Percentiles rank a stretch among this genome's conserved stretches.
These are phyloP conservation scores for Rhododendron griersonianum DNA, from an alignment of 148 eudicot genomes.

Conservation along the genomic window DNA sequence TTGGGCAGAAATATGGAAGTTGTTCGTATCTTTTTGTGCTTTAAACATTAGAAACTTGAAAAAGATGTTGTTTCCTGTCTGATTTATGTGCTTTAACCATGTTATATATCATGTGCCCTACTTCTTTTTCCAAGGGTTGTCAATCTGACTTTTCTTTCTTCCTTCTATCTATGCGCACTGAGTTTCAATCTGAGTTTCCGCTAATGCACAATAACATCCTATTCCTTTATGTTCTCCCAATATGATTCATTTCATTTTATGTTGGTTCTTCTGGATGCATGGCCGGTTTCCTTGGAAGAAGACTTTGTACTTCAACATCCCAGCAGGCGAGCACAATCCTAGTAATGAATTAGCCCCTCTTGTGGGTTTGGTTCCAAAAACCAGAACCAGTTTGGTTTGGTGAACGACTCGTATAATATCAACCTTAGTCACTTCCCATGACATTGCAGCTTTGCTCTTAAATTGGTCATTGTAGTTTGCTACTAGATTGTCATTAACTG, in stretches of 20 bases:
- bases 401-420: background rate
- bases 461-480: background rate
- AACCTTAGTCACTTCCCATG: background rate
- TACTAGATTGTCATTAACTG: background rate
- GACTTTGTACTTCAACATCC: background rate
- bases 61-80: background rate
- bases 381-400: background rate
- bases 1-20: background rate
- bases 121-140: background rate
- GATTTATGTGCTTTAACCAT: background rate
- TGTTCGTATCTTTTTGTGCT: background rate
- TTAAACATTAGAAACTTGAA: background rate
- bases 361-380: background rate
- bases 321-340: background rate
- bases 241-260: background rate
- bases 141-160: background rate
- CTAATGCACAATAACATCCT: background rate
- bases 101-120: background rate
- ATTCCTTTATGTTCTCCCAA: background rate
- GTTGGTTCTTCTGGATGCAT: background rate
- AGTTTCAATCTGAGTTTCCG: background rate
- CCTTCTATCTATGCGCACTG: background rate
- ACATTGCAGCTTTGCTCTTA: background rate
- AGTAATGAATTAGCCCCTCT: background rate
- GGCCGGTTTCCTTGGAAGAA: background rate